Evolutionary conservation across 345 rosid species (phyloP), one percentile per base, ranked within the genome.

Genomic region (Salix udensis): DNA sequence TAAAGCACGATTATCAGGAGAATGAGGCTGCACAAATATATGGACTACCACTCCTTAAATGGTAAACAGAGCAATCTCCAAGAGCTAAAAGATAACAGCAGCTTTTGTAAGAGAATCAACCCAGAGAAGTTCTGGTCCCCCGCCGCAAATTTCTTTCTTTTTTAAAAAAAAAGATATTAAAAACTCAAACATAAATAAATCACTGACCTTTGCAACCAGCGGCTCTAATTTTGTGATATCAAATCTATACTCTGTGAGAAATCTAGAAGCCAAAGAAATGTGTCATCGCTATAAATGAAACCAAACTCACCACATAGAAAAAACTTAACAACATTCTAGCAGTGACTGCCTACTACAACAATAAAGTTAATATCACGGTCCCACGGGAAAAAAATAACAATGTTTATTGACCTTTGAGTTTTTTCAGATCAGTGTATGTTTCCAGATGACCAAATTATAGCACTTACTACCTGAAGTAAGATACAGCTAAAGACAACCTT

Each of bases 1-100:
- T 82, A 92, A 83, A 80, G 97, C 97, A 9, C 97, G 95, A 48
- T 91, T 96, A 78, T 96, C 99, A 79, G 99, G 99, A 74, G 99
- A 96, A 87, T 93, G 97, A 79, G 98, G 99, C 99, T 96, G 89
- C 82, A 85, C 64, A 74, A 67, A 23, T 44, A 67, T n/a, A 77
- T 44, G 50, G 11, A 10, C 6, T 23, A 42, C 19, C 70, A 34
- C 18, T 19, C 28, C 34, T 70, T 16, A 13, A 31, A 74, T 28
- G 24, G 24, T 14, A 44, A n/a, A 78, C 9, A 21, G 39, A 52
- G 48, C 1, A 71, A n/a, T 67, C n/a, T 7, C 11, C 15, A 55
- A 50, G 70, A 58, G 71, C 55, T 6, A 70, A 36, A 4, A 42
- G 60, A 68, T 36, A 70, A n/a, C 36, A 48, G 21, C 6, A 19